Evolutionary conservation across 257 asterid species (phyloP), one percentile per base, ranked within the genome.

Genomic region (Coffea canephora): DNA sequence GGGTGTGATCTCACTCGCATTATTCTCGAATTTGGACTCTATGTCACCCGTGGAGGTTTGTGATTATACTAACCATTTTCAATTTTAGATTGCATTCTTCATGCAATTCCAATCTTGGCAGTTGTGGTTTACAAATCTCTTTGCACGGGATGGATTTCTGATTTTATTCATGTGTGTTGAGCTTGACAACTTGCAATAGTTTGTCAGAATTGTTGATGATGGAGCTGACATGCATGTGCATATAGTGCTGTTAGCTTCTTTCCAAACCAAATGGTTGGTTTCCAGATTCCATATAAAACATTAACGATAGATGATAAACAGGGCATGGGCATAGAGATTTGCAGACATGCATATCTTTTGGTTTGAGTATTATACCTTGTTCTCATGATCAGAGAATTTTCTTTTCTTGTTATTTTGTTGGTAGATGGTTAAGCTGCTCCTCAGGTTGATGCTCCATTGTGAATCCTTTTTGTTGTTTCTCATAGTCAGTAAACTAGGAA

Each of bases 21-120:
- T 54, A 77, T 88, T 80, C 90, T 88, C 13, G 90, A 85, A 81
- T 88, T 88, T 45, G 87, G 90, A 1, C 91, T 88, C 84, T 79
- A 83, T 70, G 78, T 86, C 72, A 80, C 75, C 46, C 87, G 89
- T 34, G 88, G 86, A 83, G 91, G 91, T 88, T 19, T 64, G 73
- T 15, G 15, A 3, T 46, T 61, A 21, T 54, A 23, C 13, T 62
- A 62, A 5, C 23, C 34, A 62, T 8, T 62, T 62, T 34, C 68
- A 62, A 61, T 23, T 61, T 61, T 61, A n/a, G 8, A 18, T 57
- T 21, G 66, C 11, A 21, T 69, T 39, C 11, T 69, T 13, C 5
- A 49, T 43, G 23, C 43, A 27, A 6, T 45, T 49, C 7, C 8
- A 19, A 25, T 4, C 34, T 31, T 31, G 34, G 34, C 34, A 31